Evolutionary conservation across 2,329 filamentous ascomycete genomes (phyloP).

Genomic region (Lachnellula willkommii): DNA sequence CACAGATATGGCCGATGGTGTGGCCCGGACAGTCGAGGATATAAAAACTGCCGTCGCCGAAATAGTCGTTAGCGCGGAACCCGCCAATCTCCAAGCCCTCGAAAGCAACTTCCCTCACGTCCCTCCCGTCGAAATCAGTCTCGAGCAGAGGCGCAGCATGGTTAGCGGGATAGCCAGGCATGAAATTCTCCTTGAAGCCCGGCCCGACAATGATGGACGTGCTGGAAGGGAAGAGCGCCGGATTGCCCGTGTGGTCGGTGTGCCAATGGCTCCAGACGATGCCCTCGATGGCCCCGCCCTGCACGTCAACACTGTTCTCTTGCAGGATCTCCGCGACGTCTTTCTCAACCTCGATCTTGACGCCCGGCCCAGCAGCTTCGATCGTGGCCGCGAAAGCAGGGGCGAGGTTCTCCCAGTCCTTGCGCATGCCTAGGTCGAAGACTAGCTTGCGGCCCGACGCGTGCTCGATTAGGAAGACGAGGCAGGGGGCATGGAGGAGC

Average conservation of each 20-base stretch:
- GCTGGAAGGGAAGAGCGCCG: slow-evolving; percentile 38
- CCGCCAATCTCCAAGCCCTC: slow-evolving; percentile 35
- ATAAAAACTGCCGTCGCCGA: slow-evolving; percentile 50
- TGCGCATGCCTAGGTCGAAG: slow-evolving; percentile 30
- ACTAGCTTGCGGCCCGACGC: slow-evolving; percentile 16
- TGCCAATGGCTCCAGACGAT: slow-evolving; percentile 41
- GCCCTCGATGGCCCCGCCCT: slow-evolving; percentile 30
- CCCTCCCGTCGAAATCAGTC: slow-evolving; percentile 28
- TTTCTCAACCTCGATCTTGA: slow-evolving; percentile 19
- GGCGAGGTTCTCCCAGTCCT: slow-evolving; percentile 30
- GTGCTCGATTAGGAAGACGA: slow-evolving; percentile 18
- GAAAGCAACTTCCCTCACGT: slow-evolving; percentile 4
- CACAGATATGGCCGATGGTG: slow-evolving; percentile 43
- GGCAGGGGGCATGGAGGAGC: not conserved
- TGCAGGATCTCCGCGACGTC: slow-evolving; percentile 32
- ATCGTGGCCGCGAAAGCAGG: slow-evolving; percentile 22
- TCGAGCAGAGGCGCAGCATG: slow-evolving; percentile 32
- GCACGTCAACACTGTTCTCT: slow-evolving; percentile 30
- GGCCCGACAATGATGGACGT: slow-evolving; percentile 48
- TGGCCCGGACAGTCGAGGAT: slow-evolving; percentile 39
- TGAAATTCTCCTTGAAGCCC: slow-evolving; percentile 41
- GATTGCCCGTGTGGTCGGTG: slow-evolving; percentile 48
- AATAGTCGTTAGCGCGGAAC: slow-evolving; percentile 46
- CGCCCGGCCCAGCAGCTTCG: slow-evolving; percentile 18
- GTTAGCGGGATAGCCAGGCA: slow-evolving; percentile 43